Evolutionary conservation across 2,329 filamentous ascomycete species (phyloP).

Genomic region (Torrubiellomyces zombiae): DNA sequence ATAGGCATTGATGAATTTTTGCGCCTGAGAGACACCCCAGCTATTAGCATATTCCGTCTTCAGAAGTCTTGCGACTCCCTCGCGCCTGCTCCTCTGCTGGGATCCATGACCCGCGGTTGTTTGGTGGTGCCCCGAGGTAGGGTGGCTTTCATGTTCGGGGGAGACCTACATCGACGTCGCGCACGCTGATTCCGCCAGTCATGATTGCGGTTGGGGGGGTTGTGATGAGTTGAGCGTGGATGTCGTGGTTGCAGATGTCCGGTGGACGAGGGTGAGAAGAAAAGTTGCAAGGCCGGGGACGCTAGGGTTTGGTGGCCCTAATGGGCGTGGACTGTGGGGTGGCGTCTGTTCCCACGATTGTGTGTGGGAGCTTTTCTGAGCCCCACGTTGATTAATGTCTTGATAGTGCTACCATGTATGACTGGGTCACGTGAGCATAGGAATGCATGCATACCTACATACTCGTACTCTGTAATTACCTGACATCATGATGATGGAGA

Average conservation of each 20-base stretch:
- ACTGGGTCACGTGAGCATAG: too few relatives aligned
- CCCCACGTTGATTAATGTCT: too few relatives aligned
- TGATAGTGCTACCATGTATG: too few relatives aligned
- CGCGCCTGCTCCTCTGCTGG: constrained; percentile 43
- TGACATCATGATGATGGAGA: too few relatives aligned
- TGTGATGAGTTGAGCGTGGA: constrained; percentile 13
- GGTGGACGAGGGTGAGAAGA: too few relatives aligned
- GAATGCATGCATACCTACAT: too few relatives aligned
- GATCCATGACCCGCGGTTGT: neutral
- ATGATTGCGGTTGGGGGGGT: constrained; percentile 47
- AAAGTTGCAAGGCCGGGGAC: too few relatives aligned
- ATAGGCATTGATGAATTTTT: constrained; percentile 80
- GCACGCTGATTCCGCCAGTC: constrained; percentile 64
- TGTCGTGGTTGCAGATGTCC: constrained; percentile 11
- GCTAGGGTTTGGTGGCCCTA: constrained; percentile 19
- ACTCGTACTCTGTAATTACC: too few relatives aligned
- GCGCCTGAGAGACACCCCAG: constrained; percentile 43
- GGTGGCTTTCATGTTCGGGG: too few relatives aligned
- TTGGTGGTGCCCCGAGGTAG: too few relatives aligned
- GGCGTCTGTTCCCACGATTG: too few relatives aligned
- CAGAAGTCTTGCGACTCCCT: constrained; percentile 59
- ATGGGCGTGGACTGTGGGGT: constrained; percentile 5
- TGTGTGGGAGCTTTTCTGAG: too few relatives aligned
- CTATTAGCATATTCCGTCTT: constrained; percentile 61
- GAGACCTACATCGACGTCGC: constrained; percentile 66